Conservation (phyloP, 1,139 yeast species). For the Wickerhamomyces sp. region DNA sequence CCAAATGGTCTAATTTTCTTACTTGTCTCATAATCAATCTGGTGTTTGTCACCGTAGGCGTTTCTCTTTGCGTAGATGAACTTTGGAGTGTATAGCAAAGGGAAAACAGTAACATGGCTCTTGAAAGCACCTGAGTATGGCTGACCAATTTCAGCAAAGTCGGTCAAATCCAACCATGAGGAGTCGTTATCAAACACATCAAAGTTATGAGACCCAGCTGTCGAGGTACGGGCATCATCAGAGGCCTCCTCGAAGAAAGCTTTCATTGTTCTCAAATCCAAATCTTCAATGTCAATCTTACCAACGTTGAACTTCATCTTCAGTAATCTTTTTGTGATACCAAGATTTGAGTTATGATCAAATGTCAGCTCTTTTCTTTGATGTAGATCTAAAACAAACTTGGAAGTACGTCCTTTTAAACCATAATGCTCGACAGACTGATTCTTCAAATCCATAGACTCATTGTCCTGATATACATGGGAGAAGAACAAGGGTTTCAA, state of each 20-base stretch:
- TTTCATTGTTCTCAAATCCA: constrained; percentile 68
- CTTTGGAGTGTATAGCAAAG: constrained; percentile 69
- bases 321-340: constrained; percentile 48
- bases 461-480: constrained; percentile 61
- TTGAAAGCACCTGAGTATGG: constrained; percentile 27
- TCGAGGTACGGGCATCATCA: constrained; percentile 20
- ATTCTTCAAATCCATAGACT: constrained; percentile 37
- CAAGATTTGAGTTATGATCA: constrained; percentile 51
- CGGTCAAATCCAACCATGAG: constrained; percentile 78
- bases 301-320: constrained; percentile 70
- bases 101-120: constrained; percentile 57
- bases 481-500: constrained; percentile 71
- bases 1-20: constrained; percentile 32
- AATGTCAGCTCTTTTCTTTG: constrained; percentile 70
- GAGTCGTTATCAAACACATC: constrained; percentile 37
- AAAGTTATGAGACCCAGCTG: constrained; percentile 9
- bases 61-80: constrained; percentile 72
- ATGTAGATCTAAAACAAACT: constrained; percentile 74
- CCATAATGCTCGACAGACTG: constrained; percentile 65
- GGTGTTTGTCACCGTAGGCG: constrained; percentile 35
- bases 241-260: constrained; percentile 37
- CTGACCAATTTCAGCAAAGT: constrained; percentile 66
- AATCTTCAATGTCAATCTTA: constrained; percentile 57
- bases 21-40: constrained; percentile 30
- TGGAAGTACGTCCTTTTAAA: constrained; percentile 62